Evolutionary conservation across 148 eudicot species (phyloP), one percentile per base, ranked within the genome.

Genomic region (Silene uniflora): DNA sequence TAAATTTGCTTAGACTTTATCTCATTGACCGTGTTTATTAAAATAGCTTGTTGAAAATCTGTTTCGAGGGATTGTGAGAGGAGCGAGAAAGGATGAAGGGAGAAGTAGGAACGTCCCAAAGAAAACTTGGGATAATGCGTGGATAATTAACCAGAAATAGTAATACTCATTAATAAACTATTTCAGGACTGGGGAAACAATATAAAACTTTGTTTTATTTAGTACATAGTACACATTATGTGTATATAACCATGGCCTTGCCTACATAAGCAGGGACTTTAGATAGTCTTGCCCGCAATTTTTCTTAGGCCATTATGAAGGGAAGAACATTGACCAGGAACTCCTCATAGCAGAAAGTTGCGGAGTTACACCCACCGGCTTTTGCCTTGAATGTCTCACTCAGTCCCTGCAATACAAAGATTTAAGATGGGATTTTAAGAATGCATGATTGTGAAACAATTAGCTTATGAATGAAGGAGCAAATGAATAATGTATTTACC

Each of bases 321-420:
- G 98, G 96, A 55, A 93, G 77, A 35, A 91, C 90, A 13, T 88
- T 87, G 46, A 87, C 70, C 82, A 93, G 92, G 91, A 91, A 89
- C 60, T 86, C 71, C 68, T 93, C 89, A 13, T 93, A 93, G 49
- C 82, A 81, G 86, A 93, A 93, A 12, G 85, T 77, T 3, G 93
- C 98, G 19, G 85, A 79, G 24, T 90, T 96, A 54, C 65, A 61
- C 29, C 89, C 59, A 16, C 60, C 83, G 72, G 88, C 96, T 75
- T 87, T 91, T 69, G 88, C 96, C 78, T 84, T 89, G 75, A 93
- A 91, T 74, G 87, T 91, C 74, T 91, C 98, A 6, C 91, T 89
- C 16, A 93, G 81, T 42, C 96, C 98, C 96, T 93, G 83, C 65
- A 61, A 61, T 61, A 61, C 65, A 61, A 61, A 7, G 25, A 61